These are phyloP conservation scores for Penicillium sp. DNA, from an alignment of 2,329 filamentous ascomycete genomes.

Conservation along the genomic window DNA sequence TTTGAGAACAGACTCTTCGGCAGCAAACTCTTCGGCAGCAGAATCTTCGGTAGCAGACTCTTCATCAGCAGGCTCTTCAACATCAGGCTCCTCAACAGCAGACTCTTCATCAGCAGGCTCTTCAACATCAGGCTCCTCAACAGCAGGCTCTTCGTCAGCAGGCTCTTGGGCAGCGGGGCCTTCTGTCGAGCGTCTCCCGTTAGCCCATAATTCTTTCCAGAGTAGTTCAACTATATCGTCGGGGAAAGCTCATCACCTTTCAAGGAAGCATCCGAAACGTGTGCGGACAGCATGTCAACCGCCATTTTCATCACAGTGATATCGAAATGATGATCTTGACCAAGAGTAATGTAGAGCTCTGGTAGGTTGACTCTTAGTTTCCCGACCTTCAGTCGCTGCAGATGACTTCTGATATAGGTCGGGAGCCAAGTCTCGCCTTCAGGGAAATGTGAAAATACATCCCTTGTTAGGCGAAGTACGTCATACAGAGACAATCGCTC, in stretches of 20 bases:
- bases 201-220: neutral
- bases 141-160: neutral
- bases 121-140: neutral
- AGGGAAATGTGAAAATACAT: constrained; percentile 7
- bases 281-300: constrained; percentile 1
- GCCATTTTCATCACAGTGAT: constrained; percentile 5
- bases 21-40: neutral
- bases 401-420: constrained; percentile 1
- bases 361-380: neutral
- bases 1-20: no score
- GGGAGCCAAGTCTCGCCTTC: constrained; percentile 9
- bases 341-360: constrained; percentile 2
- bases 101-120: neutral
- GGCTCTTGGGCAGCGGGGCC: neutral
- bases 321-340: constrained; percentile 8
- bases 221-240: neutral
- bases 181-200: neutral
- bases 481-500: constrained; percentile 4
- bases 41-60: neutral
- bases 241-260: neutral
- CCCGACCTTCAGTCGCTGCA: neutral
- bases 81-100: no score
- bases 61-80: neutral
- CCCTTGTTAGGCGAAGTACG: constrained; percentile 3
- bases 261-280: neutral